These are phyloP conservation scores for Glycine tomentella DNA, from an alignment of 306 rosid species.

Conservation along the genomic window DNA sequence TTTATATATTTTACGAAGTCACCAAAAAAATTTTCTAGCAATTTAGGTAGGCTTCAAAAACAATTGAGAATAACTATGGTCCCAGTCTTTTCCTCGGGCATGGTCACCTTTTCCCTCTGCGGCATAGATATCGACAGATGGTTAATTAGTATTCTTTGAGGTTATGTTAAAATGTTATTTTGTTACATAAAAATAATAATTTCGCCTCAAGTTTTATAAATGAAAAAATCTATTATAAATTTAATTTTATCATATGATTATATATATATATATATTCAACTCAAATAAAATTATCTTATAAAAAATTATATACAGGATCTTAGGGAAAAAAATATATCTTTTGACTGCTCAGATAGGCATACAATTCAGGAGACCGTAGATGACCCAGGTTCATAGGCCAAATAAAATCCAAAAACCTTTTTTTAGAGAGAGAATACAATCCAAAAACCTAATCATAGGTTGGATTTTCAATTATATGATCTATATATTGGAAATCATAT, in stretches of 20 bases:
- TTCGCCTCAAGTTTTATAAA: no score
- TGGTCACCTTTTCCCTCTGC: no score
- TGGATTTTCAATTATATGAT: not conserved
- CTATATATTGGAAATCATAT: conserved; percentile 5
- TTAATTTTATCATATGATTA: no score
- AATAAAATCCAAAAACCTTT: not conserved
- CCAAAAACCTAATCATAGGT: not conserved
- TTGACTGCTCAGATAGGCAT: not conserved
- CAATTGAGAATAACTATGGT: not conserved
- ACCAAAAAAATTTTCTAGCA: not conserved
- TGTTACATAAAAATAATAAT: no score
- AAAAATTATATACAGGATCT: not conserved
- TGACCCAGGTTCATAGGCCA: not conserved
- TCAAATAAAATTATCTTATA: no score
- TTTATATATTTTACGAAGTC: no score
- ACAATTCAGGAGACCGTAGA: not conserved
- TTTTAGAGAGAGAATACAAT: no score
- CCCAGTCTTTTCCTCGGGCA: no score
- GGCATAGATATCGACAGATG: not conserved
- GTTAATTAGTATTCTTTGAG: not conserved
- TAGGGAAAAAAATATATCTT: not conserved
- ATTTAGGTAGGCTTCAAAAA: no score
- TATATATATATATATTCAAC: no score
- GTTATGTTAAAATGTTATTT: not conserved
- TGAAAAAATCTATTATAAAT: no score